Evolutionary conservation across 2,329 filamentous ascomycete species (phyloP).

Genomic region (Rhynchosporium agropyri): DNA sequence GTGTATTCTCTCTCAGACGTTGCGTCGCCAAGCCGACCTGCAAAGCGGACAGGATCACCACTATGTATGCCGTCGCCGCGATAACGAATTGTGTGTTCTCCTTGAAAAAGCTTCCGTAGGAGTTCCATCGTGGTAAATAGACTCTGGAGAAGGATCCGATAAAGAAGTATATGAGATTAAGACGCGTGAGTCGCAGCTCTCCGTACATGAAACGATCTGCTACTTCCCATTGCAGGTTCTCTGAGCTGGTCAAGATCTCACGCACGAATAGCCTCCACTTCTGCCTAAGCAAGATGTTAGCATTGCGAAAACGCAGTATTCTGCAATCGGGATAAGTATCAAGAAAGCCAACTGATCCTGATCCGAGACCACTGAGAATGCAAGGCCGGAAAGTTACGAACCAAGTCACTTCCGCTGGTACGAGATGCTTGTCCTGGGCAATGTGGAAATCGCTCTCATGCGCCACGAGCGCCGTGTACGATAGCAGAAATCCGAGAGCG

Average conservation of each 20-base stretch:
- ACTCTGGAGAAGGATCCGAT: neutral
- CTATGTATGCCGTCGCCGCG: slow-evolving; percentile 1
- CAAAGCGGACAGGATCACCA: slow-evolving; percentile 2
- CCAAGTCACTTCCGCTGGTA: slow-evolving; percentile 22
- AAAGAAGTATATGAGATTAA: slow-evolving; percentile 22
- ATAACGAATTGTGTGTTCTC: neutral
- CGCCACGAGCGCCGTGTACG: slow-evolving; percentile 31
- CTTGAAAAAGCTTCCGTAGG: slow-evolving; percentile 1
- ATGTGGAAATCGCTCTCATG: slow-evolving; percentile 31
- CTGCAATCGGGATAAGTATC: too few relatives aligned
- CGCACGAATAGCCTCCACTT: neutral
- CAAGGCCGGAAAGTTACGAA: too few relatives aligned
- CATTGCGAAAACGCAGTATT: too few relatives aligned
- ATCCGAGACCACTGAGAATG: too few relatives aligned
- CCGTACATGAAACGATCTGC: slow-evolving; percentile 24
- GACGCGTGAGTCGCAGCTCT: slow-evolving; percentile 24
- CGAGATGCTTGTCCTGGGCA: slow-evolving; percentile 23
- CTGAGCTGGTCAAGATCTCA: slow-evolving; percentile 19
- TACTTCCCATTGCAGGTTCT: slow-evolving; percentile 23
- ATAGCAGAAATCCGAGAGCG: slow-evolving; percentile 30
- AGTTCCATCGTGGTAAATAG: slow-evolving; percentile 4
- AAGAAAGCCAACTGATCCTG: too few relatives aligned
- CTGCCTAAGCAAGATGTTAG: neutral
- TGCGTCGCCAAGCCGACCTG: slow-evolving; percentile 5
- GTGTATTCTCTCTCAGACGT: neutral